phyloP scores from a whole-genome alignment of 257 asterid genomes.

The Voacanga thouarsii region DNA sequence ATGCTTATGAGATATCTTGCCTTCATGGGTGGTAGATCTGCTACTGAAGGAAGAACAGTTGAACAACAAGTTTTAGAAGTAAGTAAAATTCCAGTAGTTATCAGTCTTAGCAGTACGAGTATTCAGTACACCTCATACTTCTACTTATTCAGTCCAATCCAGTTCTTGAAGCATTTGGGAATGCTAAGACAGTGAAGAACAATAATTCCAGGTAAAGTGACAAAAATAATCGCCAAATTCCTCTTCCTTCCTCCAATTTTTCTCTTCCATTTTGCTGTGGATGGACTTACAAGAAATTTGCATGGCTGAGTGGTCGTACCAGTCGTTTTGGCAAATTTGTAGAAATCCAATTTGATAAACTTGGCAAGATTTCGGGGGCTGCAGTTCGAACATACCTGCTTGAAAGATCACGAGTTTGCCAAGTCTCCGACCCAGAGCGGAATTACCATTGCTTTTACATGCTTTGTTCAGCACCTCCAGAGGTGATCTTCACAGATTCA shows the following conservation, averaged over 20 bases:
- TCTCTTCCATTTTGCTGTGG: slow-evolving; percentile 13
- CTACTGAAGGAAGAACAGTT: slow-evolving; percentile 87
- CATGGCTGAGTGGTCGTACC: slow-evolving; percentile 52
- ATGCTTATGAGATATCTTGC: slow-evolving; percentile 98
- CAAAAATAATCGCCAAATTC: slow-evolving; percentile 11
- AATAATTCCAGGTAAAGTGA: slow-evolving; percentile 79
- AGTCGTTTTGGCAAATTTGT: slow-evolving; percentile 99
- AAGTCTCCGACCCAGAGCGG: slow-evolving; percentile 93
- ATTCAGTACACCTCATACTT: slow-evolving; percentile 19
- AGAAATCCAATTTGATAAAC: slow-evolving; percentile 88
- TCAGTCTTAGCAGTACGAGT: slow-evolving; percentile 6
- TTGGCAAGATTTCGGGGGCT: slow-evolving; percentile 94
- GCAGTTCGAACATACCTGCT: slow-evolving; percentile 92
- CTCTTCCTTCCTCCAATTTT: neutral
- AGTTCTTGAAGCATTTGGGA: slow-evolving; percentile 95
- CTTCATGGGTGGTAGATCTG: slow-evolving; percentile 92
- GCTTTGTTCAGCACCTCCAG: slow-evolving; percentile 96
- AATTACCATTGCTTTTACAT: slow-evolving; percentile 94
- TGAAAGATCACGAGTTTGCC: slow-evolving; percentile 96
- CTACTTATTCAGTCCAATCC: slow-evolving; percentile 72
- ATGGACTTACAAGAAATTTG: slow-evolving; percentile 40
- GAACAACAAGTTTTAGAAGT: slow-evolving; percentile 98
- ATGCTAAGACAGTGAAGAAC: slow-evolving; percentile 90
- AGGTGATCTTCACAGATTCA: slow-evolving; percentile 49
- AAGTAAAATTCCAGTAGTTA: slow-evolving; percentile 22